These are phyloP conservation scores for Trichoderma simmonsii DNA, from an alignment of 2,329 filamentous ascomycete genomes.

Conservation along the genomic window DNA sequence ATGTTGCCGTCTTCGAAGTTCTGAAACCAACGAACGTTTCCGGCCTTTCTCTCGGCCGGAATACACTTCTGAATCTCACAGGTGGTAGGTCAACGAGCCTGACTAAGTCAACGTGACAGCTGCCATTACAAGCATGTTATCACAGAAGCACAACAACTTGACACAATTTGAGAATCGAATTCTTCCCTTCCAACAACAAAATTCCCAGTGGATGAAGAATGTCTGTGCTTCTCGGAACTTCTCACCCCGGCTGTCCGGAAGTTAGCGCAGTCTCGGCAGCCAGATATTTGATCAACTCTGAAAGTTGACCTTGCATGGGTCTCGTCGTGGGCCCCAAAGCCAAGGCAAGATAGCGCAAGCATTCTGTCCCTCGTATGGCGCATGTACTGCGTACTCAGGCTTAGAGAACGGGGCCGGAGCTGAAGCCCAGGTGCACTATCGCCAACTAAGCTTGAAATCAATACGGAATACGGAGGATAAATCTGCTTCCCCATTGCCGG, in stretches of 20 bases:
- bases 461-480: neutral
- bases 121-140: neutral
- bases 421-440: neutral
- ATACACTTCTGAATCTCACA: neutral
- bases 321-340: neutral
- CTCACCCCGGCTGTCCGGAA: neutral
- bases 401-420: neutral
- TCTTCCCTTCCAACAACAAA: neutral
- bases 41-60: slow-evolving; percentile 17
- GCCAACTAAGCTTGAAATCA: neutral
- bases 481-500: neutral
- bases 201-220: neutral
- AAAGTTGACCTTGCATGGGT: neutral
- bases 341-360: neutral
- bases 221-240: neutral
- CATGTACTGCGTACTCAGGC: neutral
- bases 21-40: slow-evolving; percentile 15
- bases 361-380: neutral
- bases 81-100: neutral
- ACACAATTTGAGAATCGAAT: neutral
- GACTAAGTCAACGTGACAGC: neutral
- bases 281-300: neutral
- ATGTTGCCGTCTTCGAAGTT: neutral
- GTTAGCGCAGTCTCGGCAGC: neutral
- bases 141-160: neutral